phyloP scores from a whole-genome alignment of 768 basidiomycete species.

The Lactarius pseudohatsudake region DNA sequence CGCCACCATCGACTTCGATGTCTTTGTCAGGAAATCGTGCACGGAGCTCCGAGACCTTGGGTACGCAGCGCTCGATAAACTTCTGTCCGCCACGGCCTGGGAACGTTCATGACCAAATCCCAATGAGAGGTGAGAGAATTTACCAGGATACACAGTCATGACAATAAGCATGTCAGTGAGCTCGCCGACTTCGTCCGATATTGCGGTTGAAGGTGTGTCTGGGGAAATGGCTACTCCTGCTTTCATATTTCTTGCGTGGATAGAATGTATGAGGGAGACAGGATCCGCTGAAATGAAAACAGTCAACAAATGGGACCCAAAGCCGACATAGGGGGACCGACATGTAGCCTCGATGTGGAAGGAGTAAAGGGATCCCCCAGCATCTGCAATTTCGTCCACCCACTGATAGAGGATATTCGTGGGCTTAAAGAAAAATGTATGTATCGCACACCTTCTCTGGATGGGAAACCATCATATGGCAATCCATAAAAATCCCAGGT shows the following conservation, averaged over 20 bases:
- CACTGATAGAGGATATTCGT: conserved; percentile 55
- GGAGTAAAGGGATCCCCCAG: conserved; percentile 92
- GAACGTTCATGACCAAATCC: background rate
- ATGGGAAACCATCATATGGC: conserved; percentile 99
- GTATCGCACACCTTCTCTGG: conserved; percentile 70
- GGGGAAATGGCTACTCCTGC: conserved; percentile 97
- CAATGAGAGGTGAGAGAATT: conserved; percentile 10
- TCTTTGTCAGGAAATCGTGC: conserved; percentile 89
- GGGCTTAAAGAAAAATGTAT: background rate
- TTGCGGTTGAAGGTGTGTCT: conserved; percentile 83
- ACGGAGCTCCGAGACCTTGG: conserved; percentile 90
- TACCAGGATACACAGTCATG: conserved; percentile 97
- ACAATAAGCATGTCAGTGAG: conserved; percentile 94
- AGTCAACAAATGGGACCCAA: conserved; percentile 5
- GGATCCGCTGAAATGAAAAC: conserved; percentile 54
- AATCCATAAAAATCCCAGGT: conserved; percentile 98
- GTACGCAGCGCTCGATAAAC: conserved; percentile 88
- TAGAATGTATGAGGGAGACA: conserved; percentile 71
- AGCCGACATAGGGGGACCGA: conserved; percentile 40
- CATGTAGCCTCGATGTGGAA: conserved; percentile 96
- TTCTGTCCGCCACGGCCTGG: conserved; percentile 93
- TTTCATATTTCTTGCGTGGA: conserved; percentile 84
- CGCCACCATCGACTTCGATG: conserved; percentile 98
- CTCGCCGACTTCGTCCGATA: conserved; percentile 81
- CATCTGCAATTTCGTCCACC: conserved; percentile 94